Evolutionary conservation across 805 yeast genomes (phyloP).

Genomic region (Starmera amethionina): DNA sequence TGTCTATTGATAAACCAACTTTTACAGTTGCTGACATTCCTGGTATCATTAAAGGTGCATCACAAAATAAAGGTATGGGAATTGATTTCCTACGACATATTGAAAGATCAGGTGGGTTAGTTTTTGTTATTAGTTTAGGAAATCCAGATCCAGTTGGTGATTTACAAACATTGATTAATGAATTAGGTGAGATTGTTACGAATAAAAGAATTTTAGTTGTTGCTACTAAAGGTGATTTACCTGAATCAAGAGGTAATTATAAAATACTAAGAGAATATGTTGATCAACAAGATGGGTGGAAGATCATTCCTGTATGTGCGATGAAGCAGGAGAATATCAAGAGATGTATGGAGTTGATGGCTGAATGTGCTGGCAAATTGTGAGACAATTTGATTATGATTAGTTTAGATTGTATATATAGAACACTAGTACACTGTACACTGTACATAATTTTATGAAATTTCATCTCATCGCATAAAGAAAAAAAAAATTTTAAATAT

Average conservation of each 20-base stretch:
- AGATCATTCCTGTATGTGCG: conserved; percentile 80
- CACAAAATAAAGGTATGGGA: conserved; percentile 84
- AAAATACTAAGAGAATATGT: conserved; percentile 33
- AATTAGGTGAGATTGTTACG: conserved; percentile 60
- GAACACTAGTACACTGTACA: no score
- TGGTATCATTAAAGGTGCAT: conserved; percentile 87
- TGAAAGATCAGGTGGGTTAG: conserved; percentile 84
- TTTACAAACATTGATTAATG: conserved; percentile 50
- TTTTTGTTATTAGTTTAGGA: conserved; percentile 77
- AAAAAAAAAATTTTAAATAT: no score
- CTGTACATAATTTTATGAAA: no score
- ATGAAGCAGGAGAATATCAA: conserved; percentile 63
- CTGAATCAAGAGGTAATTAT: conserved; percentile 41
- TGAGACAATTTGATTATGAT: background rate
- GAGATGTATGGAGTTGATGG: conserved; percentile 61
- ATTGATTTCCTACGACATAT: conserved; percentile 85
- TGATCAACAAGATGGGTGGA: conserved; percentile 39
- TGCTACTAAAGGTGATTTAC: conserved; percentile 90
- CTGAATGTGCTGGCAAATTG: conserved; percentile 28
- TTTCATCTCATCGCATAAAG: no score
- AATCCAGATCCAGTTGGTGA: conserved; percentile 57
- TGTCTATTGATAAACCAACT: conserved; percentile 48
- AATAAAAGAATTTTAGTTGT: conserved; percentile 62
- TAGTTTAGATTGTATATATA: no score
- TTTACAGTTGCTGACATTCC: conserved; percentile 98